Evolutionary conservation across 2,329 filamentous ascomycete species (phyloP), one percentile per base, ranked within the genome.

Genomic region (Aspergillus sp.): DNA sequence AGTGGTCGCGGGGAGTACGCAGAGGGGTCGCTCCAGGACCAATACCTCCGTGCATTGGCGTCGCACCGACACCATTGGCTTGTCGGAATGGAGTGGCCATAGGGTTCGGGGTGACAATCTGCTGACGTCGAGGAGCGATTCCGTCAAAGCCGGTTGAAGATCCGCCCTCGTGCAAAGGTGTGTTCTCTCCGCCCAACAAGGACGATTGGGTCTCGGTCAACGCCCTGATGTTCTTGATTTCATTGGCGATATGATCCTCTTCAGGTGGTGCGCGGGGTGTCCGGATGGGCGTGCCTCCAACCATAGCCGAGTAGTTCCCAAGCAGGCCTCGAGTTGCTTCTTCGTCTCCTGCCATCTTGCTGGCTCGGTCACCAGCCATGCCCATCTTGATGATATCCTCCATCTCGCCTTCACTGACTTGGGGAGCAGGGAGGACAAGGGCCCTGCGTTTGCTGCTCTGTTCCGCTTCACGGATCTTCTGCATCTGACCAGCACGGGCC

Each of bases 311-410:
- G 71, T 99, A 99, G 62, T 91, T 89, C 59, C 90, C 91, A 53
- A 97, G 83, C 43, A 99, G 79, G 4, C 92, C 91, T 59, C 88
- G 85, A 0, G 92, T 96, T 85, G 66, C 91, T 85, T 96, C 91
- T 68, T 89, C 88, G 49, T 86, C 85, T 42, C 84, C 83, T 4
- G 89, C 90, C 69, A 89, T 79, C 57, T 81, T 77, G 64, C 86
- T 91, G 41, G 94, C 94, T 47, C 88, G 86, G 66, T 97, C 91
- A 34, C 93, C 94, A 55, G 91, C 84, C 82, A 96, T 89, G 42
- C 94, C 93, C 91, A 97, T 96, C 78, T 99, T 99, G 59, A 99
- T 91, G 65, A 99, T 97, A 61, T 97, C 92, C 67, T 99, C 94
- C 54, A 99, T 79, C 73, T 99, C 94, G 41, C 85, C 82, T 66